These are phyloP conservation scores for Aspergillus versicolor DNA, from an alignment of 2,329 filamentous ascomycete species.

Conservation along the genomic window DNA sequence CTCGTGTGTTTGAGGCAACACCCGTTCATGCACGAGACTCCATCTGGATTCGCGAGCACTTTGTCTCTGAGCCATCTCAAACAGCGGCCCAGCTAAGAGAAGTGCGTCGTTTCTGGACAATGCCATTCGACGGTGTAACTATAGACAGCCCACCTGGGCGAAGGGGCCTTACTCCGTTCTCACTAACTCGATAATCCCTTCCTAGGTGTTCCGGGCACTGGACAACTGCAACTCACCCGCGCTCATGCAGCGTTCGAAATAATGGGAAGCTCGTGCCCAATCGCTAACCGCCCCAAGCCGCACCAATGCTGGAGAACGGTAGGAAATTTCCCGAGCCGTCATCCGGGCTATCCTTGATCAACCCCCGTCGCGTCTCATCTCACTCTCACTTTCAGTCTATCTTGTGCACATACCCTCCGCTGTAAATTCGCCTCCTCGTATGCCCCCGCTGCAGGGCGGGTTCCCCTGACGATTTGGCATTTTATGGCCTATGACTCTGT, in stretches of 20 bases:
- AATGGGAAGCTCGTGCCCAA: slow-evolving; percentile 18
- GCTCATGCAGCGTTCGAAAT: slow-evolving; percentile 13
- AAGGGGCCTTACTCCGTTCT: neutral
- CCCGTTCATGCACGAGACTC: slow-evolving; percentile 20
- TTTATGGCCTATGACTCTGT: slow-evolving; percentile 11
- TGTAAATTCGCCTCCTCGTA: slow-evolving; percentile 11
- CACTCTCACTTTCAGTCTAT: slow-evolving; percentile 10
- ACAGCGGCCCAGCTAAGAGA: neutral
- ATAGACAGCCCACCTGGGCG: neutral
- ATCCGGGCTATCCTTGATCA: slow-evolving; percentile 9
- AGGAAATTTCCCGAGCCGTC: slow-evolving; percentile 13
- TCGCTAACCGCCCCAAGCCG: slow-evolving; percentile 20
- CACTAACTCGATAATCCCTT: neutral
- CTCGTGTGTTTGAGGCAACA: slow-evolving; percentile 15
- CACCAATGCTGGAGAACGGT: slow-evolving; percentile 12
- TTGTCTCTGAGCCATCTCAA: neutral
- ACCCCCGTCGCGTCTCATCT: slow-evolving; percentile 7
- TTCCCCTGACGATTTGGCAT: slow-evolving; percentile 10
- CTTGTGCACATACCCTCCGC: slow-evolving; percentile 6
- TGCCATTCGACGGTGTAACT: neutral
- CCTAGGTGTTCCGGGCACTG: neutral
- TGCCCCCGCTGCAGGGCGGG: slow-evolving; percentile 10
- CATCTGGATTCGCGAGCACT: neutral
- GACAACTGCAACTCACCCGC: slow-evolving; percentile 6
- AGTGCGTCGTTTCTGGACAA: neutral